Conservation (phyloP, 2,329 filamentous ascomycete species). For the Drechslera avenae region DNA sequence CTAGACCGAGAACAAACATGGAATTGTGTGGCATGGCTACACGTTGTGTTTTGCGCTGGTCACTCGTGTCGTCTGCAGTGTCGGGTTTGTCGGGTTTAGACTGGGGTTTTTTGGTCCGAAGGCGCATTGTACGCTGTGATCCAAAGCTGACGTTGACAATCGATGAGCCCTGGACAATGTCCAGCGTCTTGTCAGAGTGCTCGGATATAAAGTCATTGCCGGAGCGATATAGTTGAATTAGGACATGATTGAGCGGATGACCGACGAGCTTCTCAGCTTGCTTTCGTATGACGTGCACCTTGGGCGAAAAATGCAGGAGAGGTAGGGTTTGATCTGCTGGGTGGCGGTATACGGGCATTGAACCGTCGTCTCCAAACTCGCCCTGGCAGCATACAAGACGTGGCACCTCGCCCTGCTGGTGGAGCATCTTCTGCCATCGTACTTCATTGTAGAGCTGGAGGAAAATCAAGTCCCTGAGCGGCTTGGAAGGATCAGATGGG, state of each 20-base stretch:
- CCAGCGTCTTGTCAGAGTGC: slow-evolving; percentile 95
- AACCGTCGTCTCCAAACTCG: slow-evolving; percentile 68
- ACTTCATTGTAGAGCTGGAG: slow-evolving; percentile 74
- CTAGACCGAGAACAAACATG: slow-evolving; percentile 78
- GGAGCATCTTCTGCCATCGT: slow-evolving; percentile 88
- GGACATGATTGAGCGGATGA: slow-evolving; percentile 84
- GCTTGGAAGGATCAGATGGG: slow-evolving; percentile 34
- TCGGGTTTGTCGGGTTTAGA: slow-evolving; percentile 13
- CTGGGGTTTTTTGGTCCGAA: slow-evolving; percentile 74
- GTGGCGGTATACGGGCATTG: slow-evolving; percentile 90
- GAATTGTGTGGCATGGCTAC: slow-evolving; percentile 85
- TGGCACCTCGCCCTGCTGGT: slow-evolving; percentile 89
- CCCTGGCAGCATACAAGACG: slow-evolving; percentile 91
- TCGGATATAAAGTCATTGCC: slow-evolving; percentile 93
- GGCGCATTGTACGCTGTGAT: slow-evolving; percentile 84
- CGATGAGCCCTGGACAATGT: slow-evolving; percentile 78
- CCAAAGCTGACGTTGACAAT: slow-evolving; percentile 96
- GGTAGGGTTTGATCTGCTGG: slow-evolving; percentile 87
- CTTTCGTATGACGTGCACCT: slow-evolving; percentile 69
- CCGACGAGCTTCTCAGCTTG: slow-evolving; percentile 74
- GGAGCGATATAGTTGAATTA: slow-evolving; percentile 92
- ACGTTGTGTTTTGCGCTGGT: slow-evolving; percentile 63
- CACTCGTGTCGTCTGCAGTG: slow-evolving; percentile 28
- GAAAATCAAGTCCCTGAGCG: slow-evolving; percentile 67
- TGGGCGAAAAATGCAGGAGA: slow-evolving; percentile 74